Evolutionary conservation across 495 filamentous ascomycete species (phyloP), one percentile per base, ranked within the genome.

Genomic region (Penicillium nucicola): DNA sequence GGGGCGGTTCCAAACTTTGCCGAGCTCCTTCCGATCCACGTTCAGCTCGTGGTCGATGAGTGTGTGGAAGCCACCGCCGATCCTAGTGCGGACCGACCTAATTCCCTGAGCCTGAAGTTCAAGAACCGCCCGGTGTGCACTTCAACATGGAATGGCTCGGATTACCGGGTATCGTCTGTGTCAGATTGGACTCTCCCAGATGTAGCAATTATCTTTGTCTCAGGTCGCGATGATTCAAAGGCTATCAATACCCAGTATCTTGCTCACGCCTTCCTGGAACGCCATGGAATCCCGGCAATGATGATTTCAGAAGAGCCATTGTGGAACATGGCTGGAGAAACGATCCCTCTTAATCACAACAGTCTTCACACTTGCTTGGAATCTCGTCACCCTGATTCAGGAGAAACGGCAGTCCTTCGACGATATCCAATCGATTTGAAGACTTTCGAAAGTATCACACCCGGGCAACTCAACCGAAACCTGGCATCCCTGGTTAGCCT

Each of bases 1-100:
- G 67, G 68, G 15, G 66, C 74, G 11, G 74, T 81, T 17, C 74
- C 78, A 14, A 78, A 78, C 44, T 77, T 75, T 53, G 84, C 85
- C 1, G 87, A 90, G 57, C 80, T 90, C 18, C 82, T 89, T 46
- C 82, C 89, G 7, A 87, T 90, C 58, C 83, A 89, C 52, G 79
- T 83, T 22, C 86, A 90, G 58, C 80, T 91, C 53, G 81, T 83
- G 48, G 84, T 91, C 17, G 85, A 90, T 50, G 82, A 88, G 45
- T 90, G 87, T 58, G 74, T 74, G 32, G 72, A 70, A 12, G 86
- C 85, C 17, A 65, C 65, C 18, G 71, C 68, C 5, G 62, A 76
- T 12, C 59, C 68, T 36, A 66, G 66, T 25, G 66, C 71, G 14
- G 68, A 64, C 45, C 70, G 66, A 10, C 65, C 71, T 31, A 71